Evolutionary conservation across 2,329 filamentous ascomycete species (phyloP).

Genomic region (Colletotrichum incanum): DNA sequence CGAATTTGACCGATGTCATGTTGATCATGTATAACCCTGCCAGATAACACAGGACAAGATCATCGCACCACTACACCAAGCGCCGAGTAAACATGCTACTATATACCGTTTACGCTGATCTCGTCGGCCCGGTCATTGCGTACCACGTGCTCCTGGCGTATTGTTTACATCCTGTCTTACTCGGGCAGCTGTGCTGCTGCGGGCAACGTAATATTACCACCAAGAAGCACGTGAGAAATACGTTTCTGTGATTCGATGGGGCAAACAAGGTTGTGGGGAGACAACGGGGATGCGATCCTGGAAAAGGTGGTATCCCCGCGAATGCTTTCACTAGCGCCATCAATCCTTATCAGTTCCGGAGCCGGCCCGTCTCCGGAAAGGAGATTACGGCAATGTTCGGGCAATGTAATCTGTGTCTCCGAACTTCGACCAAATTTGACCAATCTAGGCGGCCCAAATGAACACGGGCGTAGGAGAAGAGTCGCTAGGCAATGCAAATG

Average conservation of each 20-base stretch:
- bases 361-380: not conserved
- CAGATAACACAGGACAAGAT: not conserved
- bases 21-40: not conserved
- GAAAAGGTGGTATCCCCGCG: slow-evolving; percentile 25
- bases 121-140: slow-evolving; percentile 12
- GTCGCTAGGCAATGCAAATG: not conserved
- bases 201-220: slow-evolving; percentile 11
- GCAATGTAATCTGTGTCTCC: not conserved
- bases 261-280: slow-evolving; percentile 9
- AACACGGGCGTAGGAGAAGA: not conserved
- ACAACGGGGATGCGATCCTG: slow-evolving; percentile 10
- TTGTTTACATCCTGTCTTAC: not conserved
- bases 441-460: not conserved
- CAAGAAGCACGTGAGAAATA: slow-evolving; percentile 24
- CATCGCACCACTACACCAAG: not conserved
- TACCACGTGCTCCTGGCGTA: slow-evolving; percentile 29
- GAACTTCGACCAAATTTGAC: not conserved
- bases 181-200: slow-evolving; percentile 8
- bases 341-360: not conserved
- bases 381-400: not conserved
- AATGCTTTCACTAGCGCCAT: slow-evolving; percentile 19
- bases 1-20: slow-evolving; percentile 26
- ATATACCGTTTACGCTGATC: not conserved
- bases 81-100: not conserved
- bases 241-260: slow-evolving; percentile 19